Base-by-base conservation (phyloP, 352 stramenopile species). In the Sclerospora graminicola region DNA sequence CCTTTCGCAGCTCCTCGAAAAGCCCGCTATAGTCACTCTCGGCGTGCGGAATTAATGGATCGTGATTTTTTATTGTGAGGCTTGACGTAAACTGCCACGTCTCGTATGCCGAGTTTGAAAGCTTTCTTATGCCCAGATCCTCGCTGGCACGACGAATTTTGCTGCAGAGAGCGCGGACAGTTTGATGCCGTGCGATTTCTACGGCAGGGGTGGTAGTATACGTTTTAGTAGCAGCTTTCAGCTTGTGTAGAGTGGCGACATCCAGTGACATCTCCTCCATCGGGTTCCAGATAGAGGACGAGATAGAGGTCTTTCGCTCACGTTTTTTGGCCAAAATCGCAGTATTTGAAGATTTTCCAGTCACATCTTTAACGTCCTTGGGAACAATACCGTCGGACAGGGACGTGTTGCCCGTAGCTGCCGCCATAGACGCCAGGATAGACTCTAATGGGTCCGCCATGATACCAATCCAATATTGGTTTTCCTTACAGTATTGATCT, bases 81-180 rank as follows among this genome's bases (percentile, higher is more conserved):
- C 69, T 63, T 23, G 76, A 85, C 32, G 72, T 84, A 44, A 89
- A 86, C 46, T 92, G 77, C 80, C 77, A 92, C 20, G 73, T 84
- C 58, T 92, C 80, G 57, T 82, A 88, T n/a, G 61, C 73, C 44
- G 80, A 83, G 51, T 88, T 89, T 18, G 80, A 69, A 43, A 89
- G 55, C 45, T 85, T 85, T 29, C 52, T 59, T 43, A 92, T 76
- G 21, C 81, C 81, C 58, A 92, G 63, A 36, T 84, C 63, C 39
- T 89, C 81, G 43, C 63, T 69, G 6, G 69, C 65, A 41, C 63
- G 65, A 3, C 57, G 61, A 49, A 92, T 87, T 54, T 80, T 81
- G 55, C 58, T 57, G 48, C 74, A 88, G 21, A 92, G 49, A 35
- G 66, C 51, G 24, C 69, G 76, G 41, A 90, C 60, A 4, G 62